phyloP scores from a whole-genome alignment of 495 filamentous ascomycete genomes.

The Hypoxylon fragiforme region DNA sequence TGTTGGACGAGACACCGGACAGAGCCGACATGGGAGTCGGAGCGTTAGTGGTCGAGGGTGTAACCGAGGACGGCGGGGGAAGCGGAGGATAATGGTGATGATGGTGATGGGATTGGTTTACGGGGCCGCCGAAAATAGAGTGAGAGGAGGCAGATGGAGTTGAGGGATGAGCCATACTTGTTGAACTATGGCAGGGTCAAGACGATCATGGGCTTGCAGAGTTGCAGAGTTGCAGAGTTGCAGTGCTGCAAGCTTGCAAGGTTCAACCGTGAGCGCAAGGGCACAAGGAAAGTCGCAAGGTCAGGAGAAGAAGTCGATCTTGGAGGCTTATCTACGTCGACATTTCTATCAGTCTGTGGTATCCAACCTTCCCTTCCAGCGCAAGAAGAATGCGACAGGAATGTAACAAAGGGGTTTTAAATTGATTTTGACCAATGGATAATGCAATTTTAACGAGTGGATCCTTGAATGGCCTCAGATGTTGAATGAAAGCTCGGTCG shows the following conservation, averaged over 20 bases:
- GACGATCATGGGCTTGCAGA: neutral
- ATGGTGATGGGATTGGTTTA: conserved; percentile 14
- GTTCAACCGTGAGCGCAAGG: too few relatives aligned
- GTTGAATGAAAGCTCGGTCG: neutral
- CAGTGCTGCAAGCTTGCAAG: neutral
- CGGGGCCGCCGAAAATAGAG: conserved; percentile 37
- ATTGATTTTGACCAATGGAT: conserved; percentile 11
- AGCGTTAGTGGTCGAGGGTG: conserved; percentile 31
- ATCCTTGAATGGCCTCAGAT: conserved; percentile 1
- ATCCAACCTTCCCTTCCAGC: conserved; percentile 4
- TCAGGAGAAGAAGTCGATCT: conserved; percentile 12
- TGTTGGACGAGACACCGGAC: conserved; percentile 62
- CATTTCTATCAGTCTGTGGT: conserved; percentile 34
- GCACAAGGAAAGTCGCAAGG: too few relatives aligned
- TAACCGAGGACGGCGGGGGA: conserved; percentile 31
- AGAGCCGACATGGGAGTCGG: conserved; percentile 54
- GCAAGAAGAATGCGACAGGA: conserved; percentile 4
- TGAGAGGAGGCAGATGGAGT: conserved; percentile 27
- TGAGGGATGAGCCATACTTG: conserved; percentile 33
- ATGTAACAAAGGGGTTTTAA: neutral
- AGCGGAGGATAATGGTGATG: conserved; percentile 13
- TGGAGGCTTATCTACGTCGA: conserved; percentile 13
- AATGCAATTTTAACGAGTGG: conserved; percentile 28
- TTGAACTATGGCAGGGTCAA: neutral
- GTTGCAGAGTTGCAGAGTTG: neutral